phyloP scores from a whole-genome alignment of 192 early-diverging fungal genomes.

The Gigaspora rosea region DNA sequence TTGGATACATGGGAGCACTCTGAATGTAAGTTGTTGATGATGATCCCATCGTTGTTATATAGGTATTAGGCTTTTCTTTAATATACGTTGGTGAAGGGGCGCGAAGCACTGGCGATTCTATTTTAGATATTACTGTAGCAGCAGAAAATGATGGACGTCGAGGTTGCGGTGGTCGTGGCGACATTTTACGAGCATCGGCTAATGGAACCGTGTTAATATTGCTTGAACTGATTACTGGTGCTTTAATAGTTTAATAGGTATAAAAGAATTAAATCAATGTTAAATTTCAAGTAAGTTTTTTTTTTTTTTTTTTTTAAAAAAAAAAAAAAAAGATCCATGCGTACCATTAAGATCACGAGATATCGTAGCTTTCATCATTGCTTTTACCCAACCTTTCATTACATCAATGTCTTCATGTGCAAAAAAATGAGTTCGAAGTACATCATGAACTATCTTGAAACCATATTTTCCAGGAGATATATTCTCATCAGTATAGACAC shows the following conservation, averaged over 20 bases:
- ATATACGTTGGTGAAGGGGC: background rate
- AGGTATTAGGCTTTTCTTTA: background rate
- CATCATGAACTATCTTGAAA: conserved; percentile 62
- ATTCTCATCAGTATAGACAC: conserved; percentile 60
- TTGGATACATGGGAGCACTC: too few species aligned
- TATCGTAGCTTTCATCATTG: conserved; percentile 67
- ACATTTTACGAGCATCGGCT: conserved; percentile 51
- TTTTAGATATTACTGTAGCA: background rate
- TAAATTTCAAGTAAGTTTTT: background rate
- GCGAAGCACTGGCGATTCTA: background rate
- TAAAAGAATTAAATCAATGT: background rate
- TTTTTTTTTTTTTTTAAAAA: too few species aligned
- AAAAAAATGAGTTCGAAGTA: conserved; percentile 59
- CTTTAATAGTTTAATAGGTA: conserved; percentile 18
- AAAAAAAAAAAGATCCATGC: background rate
- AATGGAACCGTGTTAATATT: conserved; percentile 59
- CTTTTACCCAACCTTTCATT: conserved; percentile 60
- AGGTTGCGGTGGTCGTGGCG: background rate
- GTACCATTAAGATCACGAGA: conserved; percentile 46
- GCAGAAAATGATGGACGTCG: background rate
- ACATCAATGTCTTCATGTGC: conserved; percentile 55
- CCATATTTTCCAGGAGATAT: conserved; percentile 61
- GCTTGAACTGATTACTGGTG: conserved; percentile 61
- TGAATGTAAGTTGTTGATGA: too few species aligned
- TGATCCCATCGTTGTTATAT: too few species aligned